Evolutionary conservation across 106 monocot genomes (phyloP).

Genomic region (Phalaenopsis equestris): DNA sequence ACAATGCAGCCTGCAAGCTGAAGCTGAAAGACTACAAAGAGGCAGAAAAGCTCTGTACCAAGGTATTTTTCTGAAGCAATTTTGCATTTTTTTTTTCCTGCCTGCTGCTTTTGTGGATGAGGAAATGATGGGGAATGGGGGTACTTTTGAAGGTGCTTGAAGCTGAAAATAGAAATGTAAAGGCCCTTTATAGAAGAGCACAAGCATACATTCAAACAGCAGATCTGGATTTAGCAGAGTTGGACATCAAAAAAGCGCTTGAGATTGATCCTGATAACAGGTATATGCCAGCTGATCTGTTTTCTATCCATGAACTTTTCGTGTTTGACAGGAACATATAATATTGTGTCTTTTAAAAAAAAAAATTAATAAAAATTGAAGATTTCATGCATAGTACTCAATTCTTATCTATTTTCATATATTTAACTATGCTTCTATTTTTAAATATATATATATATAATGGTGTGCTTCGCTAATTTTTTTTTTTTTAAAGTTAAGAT

Average conservation of each 20-base stretch:
- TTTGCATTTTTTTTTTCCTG: background rate
- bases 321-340: background rate
- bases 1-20: conserved; percentile 54
- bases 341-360: too few species aligned
- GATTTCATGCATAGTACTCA: background rate
- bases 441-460: too few species aligned
- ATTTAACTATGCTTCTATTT: too few species aligned
- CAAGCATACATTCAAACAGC: conserved; percentile 62
- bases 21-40: conserved; percentile 46
- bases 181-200: conserved; percentile 75
- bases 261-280: conserved; percentile 58
- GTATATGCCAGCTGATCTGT: background rate
- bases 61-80: conserved; percentile 11
- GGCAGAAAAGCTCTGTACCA: conserved; percentile 48
- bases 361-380: background rate
- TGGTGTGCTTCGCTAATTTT: too few species aligned
- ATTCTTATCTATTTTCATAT: too few species aligned
- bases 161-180: conserved; percentile 67
- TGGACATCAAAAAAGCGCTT: conserved; percentile 76
- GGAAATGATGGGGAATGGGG: background rate
- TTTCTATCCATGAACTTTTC: background rate
- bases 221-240: conserved; percentile 79
- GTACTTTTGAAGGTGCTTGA: conserved; percentile 46
- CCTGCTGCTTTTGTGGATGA: background rate
- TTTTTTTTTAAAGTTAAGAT: too few species aligned